Evolutionary conservation across 148 eudicot species (phyloP), one percentile per base, ranked within the genome.

Genomic region (Nyssa sinensis): DNA sequence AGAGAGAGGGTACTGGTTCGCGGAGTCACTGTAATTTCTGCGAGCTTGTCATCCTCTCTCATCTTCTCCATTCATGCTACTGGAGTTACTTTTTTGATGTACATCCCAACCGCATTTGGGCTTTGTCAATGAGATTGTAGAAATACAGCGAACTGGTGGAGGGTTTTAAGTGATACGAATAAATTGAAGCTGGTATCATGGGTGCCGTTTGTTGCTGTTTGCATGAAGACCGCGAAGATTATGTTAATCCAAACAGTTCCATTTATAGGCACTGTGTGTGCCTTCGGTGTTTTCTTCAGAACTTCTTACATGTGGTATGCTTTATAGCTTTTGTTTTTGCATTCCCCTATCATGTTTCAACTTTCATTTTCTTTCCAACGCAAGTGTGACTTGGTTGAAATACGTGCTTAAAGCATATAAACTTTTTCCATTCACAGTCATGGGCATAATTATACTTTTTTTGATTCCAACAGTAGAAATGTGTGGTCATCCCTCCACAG

Each of bases 151-250:
- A 9, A 37, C 9, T 37, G 55, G 59, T 67, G 77, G 49, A 47
- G 72, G 68, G 25, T 41, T 27, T 59, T 41, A 24, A 53, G 82
- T 23, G 69, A 62, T 39, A 57, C 64, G 79, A 70, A 21, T 62
- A 75, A 73, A 35, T 68, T n/a, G 47, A 28, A 62, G 58, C 53
- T 79, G 78, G 70, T 67, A 81, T 70, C 51, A 96, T 96, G 98
- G 99, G 98, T 76, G 81, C 93, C 21, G 81, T 83, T 75, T 96
- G 99, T 84, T 91, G 97, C 84, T 96, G 99, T 78, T 63, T 96
- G 83, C 81, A 79, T 16, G 93, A 88, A 75, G 93, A 91, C 35
- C 84, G 78, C 7, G 94, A 89, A 85, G 99, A 96, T 64, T 87
- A 85, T 76, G 81, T 80, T 67, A 90, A 88, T 87, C 87, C 86